Evolutionary conservation across 441 rosid genomes (phyloP), one percentile per base, ranked within the genome.

Genomic region (Omphalea diandra): DNA sequence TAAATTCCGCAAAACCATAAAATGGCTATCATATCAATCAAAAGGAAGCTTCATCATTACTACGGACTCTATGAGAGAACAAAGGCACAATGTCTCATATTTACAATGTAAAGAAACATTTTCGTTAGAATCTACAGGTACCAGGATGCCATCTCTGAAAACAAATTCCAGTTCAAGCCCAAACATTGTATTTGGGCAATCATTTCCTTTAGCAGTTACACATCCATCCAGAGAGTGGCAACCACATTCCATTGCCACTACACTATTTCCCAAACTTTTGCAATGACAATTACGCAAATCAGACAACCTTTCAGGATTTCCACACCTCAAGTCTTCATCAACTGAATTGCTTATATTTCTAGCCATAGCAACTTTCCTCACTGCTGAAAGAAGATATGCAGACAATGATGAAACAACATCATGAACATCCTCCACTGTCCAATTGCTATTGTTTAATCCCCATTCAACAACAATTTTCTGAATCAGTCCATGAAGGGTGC

Each of bases 91-190:
- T 0, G 72, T 78, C 73, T 82, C 83, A 63, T 80, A 86, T 84
- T 75, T 88, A 86, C 97, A 91, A 77, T 88, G 94, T 70, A 78
- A 79, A 67, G 76, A 20, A 56, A 55, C 58, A 35, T 79, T 79
- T 61, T 76, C 59, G 59, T 76, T 75, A 4, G 66, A 75, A 81
- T 78, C 83, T 55, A 78, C 67, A 26, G 91, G 85, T 71, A 85
- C 84, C 82, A 89, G 78, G 55, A 90, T 76, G 65, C 96, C 97
- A 70, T 95, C 89, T 76, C 89, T 79, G 86, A 89, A 81, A 74
- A 84, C 64, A 79, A 86, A 90, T 63, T 72, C 59, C 63, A 75
- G 85, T 67, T 86, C 80, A 29, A 69, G 68, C 62, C 83, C 83
- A 0, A 70, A 67, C 72, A 72, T 74, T 20, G 75, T 47, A 58